Evolutionary conservation across 2,329 filamentous ascomycete species (phyloP).

Genomic region (Diaporthe sp.): DNA sequence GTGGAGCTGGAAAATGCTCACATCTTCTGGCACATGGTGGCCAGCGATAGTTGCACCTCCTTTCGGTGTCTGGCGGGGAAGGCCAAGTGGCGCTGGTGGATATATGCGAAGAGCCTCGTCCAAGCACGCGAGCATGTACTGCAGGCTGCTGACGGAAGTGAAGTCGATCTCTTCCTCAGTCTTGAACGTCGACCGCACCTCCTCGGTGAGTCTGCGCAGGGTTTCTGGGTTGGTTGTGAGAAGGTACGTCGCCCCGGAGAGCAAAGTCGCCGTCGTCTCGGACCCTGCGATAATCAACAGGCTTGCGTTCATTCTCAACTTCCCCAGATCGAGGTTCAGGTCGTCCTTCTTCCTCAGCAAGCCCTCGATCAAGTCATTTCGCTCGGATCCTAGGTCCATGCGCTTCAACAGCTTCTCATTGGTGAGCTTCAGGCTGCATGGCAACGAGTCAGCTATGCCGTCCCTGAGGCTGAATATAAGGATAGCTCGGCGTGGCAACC

Average conservation of each 20-base stretch:
- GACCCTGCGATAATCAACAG: conserved; percentile 35
- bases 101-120: conserved; percentile 56
- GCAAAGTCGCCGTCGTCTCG: conserved; percentile 42
- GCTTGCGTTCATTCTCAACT: neutral
- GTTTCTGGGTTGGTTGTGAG: conserved; percentile 45
- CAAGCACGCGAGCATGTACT: conserved; percentile 53
- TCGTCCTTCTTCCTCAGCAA: conserved; percentile 35
- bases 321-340: neutral
- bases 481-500: neutral
- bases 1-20: neutral
- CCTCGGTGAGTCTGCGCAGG: conserved; percentile 49
- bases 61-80: conserved; percentile 35
- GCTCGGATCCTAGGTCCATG: conserved; percentile 29
- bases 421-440: conserved; percentile 20
- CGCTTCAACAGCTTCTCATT: conserved; percentile 37
- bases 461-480: too few species aligned
- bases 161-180: conserved; percentile 51
- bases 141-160: conserved; percentile 45
- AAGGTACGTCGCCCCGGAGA: conserved; percentile 40
- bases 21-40: conserved; percentile 36
- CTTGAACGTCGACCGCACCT: conserved; percentile 52
- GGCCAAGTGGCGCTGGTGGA: conserved; percentile 44
- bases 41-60: conserved; percentile 38
- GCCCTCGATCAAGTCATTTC: conserved; percentile 38
- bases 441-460: neutral